Percentiles rank a stretch among this genome's conserved stretches.
These are phyloP conservation scores for Curvularia verruculosa DNA, from an alignment of 2,329 filamentous ascomycete genomes.

Conservation along the genomic window DNA sequence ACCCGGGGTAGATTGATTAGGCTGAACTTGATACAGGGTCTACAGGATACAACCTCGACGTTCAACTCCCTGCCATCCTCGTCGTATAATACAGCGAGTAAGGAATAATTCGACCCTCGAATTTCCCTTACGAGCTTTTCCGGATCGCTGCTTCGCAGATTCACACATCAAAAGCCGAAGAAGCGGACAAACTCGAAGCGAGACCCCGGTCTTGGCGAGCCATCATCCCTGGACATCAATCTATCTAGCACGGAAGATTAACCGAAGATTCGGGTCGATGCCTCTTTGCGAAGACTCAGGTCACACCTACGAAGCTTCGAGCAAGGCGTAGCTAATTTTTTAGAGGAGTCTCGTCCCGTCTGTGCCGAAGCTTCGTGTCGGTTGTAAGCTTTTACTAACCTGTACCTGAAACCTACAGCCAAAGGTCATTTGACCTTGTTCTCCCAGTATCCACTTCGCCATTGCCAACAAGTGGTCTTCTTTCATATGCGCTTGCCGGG, in stretches of 20 bases:
- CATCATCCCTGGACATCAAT: constrained; percentile 15
- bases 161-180: neutral
- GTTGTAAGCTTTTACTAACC: constrained; percentile 10
- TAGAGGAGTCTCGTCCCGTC: constrained; percentile 44
- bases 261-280: constrained; percentile 31
- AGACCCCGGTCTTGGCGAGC: constrained; percentile 13
- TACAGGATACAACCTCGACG: constrained; percentile 8
- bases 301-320: constrained; percentile 26
- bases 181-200: constrained; percentile 9
- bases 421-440: constrained; percentile 7
- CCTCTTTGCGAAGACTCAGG: constrained; percentile 30
- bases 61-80: neutral
- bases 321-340: constrained; percentile 24
- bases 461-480: neutral
- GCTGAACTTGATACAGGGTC: constrained; percentile 31
- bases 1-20: constrained; percentile 34
- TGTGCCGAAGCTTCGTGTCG: constrained; percentile 36
- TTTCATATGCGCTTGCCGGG: neutral
- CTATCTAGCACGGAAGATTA: constrained; percentile 15
- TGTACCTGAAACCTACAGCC: constrained; percentile 19
- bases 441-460: constrained; percentile 4
- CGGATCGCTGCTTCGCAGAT: neutral
- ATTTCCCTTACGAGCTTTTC: neutral
- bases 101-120: neutral
- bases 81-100: neutral